These are phyloP conservation scores for Diplodia mutila DNA, from an alignment of 2,329 filamentous ascomycete genomes.

Conservation along the genomic window DNA sequence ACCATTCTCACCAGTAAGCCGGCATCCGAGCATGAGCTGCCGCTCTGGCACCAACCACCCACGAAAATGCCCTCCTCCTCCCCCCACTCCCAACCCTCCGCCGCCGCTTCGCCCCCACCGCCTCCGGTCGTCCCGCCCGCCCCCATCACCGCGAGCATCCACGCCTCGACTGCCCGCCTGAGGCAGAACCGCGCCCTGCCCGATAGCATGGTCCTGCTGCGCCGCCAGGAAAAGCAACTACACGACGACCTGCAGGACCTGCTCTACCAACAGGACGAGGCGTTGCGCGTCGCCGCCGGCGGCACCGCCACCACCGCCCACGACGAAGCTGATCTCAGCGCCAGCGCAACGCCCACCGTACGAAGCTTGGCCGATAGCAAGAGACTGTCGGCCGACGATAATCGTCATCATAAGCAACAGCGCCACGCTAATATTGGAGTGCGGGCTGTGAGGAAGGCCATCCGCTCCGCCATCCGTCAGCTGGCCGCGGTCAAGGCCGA, in stretches of 20 bases:
- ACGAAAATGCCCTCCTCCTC: constrained; percentile 2
- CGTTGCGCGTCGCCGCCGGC: constrained; percentile 56
- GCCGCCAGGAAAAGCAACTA: constrained; percentile 58
- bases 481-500: constrained; percentile 69
- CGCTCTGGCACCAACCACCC: constrained; percentile 14
- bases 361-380: constrained; percentile 27
- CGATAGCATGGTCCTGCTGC: constrained; percentile 53
- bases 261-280: constrained; percentile 65
- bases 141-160: constrained; percentile 28
- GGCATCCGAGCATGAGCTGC: constrained; percentile 19
- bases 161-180: constrained; percentile 24
- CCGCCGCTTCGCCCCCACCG: constrained; percentile 9
- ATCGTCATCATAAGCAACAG: constrained; percentile 42
- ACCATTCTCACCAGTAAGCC: background rate
- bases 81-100: background rate
- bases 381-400: constrained; percentile 48
- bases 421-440: constrained; percentile 60
- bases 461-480: constrained; percentile 66
- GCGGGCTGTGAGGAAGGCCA: constrained; percentile 64
- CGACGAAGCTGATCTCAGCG: constrained; percentile 53
- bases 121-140: constrained; percentile 28
- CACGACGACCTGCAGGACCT: constrained; percentile 62
- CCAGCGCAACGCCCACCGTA: constrained; percentile 54
- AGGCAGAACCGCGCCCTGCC: constrained; percentile 31
- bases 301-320: constrained; percentile 53